A percentile compares a stretch with the other conserved stretches of the same genome.
Evolutionary conservation across 2,329 filamentous ascomycete species (phyloP).

Genomic region (Coniochaeta ligniaria): DNA sequence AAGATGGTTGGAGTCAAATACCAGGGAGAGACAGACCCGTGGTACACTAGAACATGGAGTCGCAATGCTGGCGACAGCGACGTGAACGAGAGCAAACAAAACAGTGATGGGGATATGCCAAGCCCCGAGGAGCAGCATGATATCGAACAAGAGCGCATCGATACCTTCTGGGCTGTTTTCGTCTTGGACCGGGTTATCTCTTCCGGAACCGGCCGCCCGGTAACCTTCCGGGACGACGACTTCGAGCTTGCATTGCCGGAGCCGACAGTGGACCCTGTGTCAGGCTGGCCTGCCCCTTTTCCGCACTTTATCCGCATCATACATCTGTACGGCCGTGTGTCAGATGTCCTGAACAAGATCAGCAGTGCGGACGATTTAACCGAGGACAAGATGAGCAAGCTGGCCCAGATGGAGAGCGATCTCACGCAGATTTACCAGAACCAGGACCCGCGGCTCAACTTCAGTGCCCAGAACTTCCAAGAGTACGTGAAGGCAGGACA

Average conservation of each 20-base stretch:
- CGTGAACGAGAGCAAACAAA: slow-evolving; percentile 26
- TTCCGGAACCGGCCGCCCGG: slow-evolving; percentile 76
- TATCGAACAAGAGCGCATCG: slow-evolving; percentile 73
- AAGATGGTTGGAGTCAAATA: slow-evolving; percentile 69
- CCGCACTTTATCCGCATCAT: slow-evolving; percentile 78
- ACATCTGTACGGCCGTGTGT: slow-evolving; percentile 77
- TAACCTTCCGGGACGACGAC: slow-evolving; percentile 77
- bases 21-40: slow-evolving; percentile 45
- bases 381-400: slow-evolving; percentile 61
- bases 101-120: slow-evolving; percentile 31
- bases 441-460: slow-evolving; percentile 68
- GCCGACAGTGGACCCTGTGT: slow-evolving; percentile 40
- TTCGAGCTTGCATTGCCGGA: slow-evolving; percentile 69
- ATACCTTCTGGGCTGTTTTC: slow-evolving; percentile 88
- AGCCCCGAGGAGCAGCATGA: slow-evolving; percentile 50
- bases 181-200: slow-evolving; percentile 83
- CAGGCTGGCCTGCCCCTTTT: slow-evolving; percentile 70
- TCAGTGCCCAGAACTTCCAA: slow-evolving; percentile 81
- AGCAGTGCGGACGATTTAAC: slow-evolving; percentile 68
- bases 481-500: slow-evolving; percentile 74
- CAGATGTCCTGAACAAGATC: slow-evolving; percentile 78
- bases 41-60: slow-evolving; percentile 35
- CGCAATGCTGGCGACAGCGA: slow-evolving; percentile 13
- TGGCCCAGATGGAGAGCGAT: slow-evolving; percentile 74
- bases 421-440: slow-evolving; percentile 66